Conservation (phyloP, 1,284 basidiomycete genomes). For the Cutaneotrichosporon spelunceum region DNA sequence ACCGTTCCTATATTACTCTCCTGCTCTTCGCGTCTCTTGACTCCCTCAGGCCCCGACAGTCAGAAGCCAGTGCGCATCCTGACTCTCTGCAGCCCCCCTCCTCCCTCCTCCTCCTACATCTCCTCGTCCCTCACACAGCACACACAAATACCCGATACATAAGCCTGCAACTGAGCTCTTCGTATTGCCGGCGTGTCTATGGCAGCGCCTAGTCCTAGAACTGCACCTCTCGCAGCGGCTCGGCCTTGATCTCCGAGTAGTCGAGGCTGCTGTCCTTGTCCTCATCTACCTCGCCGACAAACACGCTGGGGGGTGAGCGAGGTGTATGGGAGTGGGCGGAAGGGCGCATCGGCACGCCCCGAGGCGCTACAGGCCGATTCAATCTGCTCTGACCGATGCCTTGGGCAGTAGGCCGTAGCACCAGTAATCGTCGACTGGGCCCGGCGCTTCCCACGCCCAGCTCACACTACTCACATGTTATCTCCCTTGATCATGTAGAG, state of each 20-base stretch:
- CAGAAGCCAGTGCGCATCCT: no score
- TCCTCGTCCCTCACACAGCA: no score
- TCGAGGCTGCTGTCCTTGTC: slow-evolving; percentile 77
- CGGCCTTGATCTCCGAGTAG: slow-evolving; percentile 74
- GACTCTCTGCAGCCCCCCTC: background rate
- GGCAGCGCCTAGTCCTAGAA: slow-evolving; percentile 19
- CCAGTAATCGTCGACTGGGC: no score
- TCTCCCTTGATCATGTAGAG: slow-evolving; percentile 96
- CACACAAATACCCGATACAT: slow-evolving; percentile 5
- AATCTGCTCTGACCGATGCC: no score
- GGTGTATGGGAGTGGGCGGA: background rate
- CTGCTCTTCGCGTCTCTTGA: no score
- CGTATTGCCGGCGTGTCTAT: slow-evolving; percentile 31
- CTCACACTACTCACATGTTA: slow-evolving; percentile 67
- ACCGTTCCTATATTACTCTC: no score
- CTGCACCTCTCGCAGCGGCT: slow-evolving; percentile 58
- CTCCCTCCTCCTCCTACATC: no score
- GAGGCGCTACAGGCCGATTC: no score
- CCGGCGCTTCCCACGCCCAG: background rate
- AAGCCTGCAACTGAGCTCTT: slow-evolving; percentile 44
- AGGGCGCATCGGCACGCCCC: no score
- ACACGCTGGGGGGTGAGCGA: slow-evolving; percentile 57
- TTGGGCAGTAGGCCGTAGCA: no score
- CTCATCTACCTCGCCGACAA: slow-evolving; percentile 89
- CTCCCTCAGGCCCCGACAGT: no score